Evolutionary conservation across 257 asterid genomes (phyloP).

Genomic region (Scutellaria barbata): DNA sequence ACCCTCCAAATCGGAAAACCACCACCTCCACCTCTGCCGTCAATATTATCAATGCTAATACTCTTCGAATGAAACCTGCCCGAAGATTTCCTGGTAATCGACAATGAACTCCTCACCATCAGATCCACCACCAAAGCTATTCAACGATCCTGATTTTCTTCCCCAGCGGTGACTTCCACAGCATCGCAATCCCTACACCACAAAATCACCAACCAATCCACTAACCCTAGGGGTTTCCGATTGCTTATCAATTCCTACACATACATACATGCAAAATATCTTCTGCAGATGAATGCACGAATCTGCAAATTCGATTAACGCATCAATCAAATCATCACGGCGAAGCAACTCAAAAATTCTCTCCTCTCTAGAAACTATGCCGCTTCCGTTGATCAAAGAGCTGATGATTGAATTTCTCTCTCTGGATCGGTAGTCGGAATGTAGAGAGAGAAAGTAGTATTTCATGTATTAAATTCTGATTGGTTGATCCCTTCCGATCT

Average conservation of each 20-base stretch:
- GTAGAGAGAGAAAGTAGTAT: conserved; percentile 40
- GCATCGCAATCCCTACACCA: conserved; percentile 38
- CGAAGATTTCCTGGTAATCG: conserved; percentile 25
- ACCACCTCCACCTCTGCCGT: conserved; percentile 38
- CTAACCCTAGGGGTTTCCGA: conserved; percentile 41
- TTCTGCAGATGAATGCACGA: conserved; percentile 24
- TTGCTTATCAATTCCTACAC: conserved; percentile 36
- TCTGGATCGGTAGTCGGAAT: conserved; percentile 47
- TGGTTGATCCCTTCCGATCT: conserved; percentile 40
- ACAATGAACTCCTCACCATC: conserved; percentile 46
- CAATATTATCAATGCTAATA: conserved; percentile 24
- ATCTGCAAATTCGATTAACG: conserved; percentile 30
- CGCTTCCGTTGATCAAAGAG: conserved; percentile 42
- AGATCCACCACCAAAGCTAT: conserved; percentile 47
- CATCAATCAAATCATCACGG: conserved; percentile 25
- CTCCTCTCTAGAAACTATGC: conserved; percentile 23
- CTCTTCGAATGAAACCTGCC: conserved; percentile 17
- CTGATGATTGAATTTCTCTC: conserved; percentile 43
- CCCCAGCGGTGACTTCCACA: conserved; percentile 41
- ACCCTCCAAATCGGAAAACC: conserved; percentile 38
- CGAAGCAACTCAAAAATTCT: conserved; percentile 22
- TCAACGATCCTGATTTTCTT: conserved; percentile 42
- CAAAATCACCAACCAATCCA: conserved; percentile 33
- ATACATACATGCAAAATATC: conserved; percentile 18
- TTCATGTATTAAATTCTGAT: conserved; percentile 35